Conservation (phyloP, 139 green algal species). For the Picochlorum sp. region DNA sequence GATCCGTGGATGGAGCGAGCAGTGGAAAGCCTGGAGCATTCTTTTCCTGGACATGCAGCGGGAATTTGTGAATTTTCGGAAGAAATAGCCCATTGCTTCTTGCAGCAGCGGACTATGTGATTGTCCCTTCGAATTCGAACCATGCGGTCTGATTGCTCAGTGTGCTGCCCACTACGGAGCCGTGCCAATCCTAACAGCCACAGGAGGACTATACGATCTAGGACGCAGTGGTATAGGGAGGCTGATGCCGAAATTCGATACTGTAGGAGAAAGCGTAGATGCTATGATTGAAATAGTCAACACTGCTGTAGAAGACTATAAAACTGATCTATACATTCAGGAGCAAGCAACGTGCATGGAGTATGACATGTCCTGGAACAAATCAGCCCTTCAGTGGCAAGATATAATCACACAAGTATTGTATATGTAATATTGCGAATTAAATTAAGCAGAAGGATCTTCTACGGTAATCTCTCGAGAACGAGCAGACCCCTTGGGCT, state of each 20-base stretch:
- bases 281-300: conserved; percentile 25
- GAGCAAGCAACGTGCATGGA: conserved; percentile 46
- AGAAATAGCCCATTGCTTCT: conserved; percentile 63
- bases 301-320: conserved; percentile 23
- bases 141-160: conserved; percentile 75
- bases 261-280: conserved; percentile 20
- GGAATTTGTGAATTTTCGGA: conserved; percentile 55
- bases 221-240: conserved; percentile 24
- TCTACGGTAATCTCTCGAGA: no score
- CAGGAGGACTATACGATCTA: conserved; percentile 67
- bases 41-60: conserved; percentile 47
- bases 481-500: no score
- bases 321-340: conserved; percentile 12
- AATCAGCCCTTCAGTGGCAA: conserved; percentile 17
- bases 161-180: conserved; percentile 62
- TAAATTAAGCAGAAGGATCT: no score
- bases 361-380: conserved; percentile 60
- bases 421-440: no score
- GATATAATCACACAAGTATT: no score
- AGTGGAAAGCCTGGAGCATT: conserved; percentile 34
- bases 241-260: not conserved
- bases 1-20: conserved; percentile 52
- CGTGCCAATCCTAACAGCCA: conserved; percentile 55
- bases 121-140: conserved; percentile 75
- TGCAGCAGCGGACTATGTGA: conserved; percentile 63